Percentiles rank a stretch among this genome's conserved stretches.
Conservation (phyloP, 768 basidiomycete species). For the Boletus speciosus region DNA sequence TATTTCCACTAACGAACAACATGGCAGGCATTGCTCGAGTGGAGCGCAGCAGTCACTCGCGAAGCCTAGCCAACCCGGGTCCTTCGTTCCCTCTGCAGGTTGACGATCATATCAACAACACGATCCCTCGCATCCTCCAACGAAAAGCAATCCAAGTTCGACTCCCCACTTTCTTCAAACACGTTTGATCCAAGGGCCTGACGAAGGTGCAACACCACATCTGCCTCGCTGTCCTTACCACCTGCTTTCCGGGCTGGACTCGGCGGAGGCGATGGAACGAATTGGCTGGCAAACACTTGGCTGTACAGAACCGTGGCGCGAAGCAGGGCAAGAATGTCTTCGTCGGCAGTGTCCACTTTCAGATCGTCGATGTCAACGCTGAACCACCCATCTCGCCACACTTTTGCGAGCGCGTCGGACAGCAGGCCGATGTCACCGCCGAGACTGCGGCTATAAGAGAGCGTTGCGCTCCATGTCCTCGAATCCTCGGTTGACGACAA, state of each 20-base stretch:
- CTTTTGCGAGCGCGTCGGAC: conserved; percentile 53
- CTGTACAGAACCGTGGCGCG: conserved; percentile 59
- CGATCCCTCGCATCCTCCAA: conserved; percentile 74
- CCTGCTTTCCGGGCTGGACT: conserved; percentile 38
- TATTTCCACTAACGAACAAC: background rate
- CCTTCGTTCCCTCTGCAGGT: conserved; percentile 31
- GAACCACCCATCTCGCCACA: conserved; percentile 43
- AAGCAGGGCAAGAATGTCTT: conserved; percentile 52
- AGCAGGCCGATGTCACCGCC: conserved; percentile 56
- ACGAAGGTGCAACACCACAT: conserved; percentile 46
- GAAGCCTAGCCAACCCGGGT: conserved; percentile 5
- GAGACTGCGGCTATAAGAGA: conserved; percentile 60
- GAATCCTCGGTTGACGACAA: conserved; percentile 22
- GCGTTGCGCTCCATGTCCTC: conserved; percentile 44
- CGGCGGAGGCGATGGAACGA: conserved; percentile 58
- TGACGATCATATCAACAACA: conserved; percentile 69
- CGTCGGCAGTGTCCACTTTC: conserved; percentile 33
- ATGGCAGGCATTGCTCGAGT: background rate
- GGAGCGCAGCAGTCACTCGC: background rate
- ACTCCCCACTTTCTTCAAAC: conserved; percentile 35
- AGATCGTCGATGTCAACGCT: conserved; percentile 29
- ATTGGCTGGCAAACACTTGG: conserved; percentile 48
- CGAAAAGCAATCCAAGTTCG: conserved; percentile 28
- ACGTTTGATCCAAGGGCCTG: conserved; percentile 52
- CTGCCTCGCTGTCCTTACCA: conserved; percentile 19